These are phyloP conservation scores for Tephrocybe sp. DNA, from an alignment of 768 basidiomycete species.

Conservation along the genomic window DNA sequence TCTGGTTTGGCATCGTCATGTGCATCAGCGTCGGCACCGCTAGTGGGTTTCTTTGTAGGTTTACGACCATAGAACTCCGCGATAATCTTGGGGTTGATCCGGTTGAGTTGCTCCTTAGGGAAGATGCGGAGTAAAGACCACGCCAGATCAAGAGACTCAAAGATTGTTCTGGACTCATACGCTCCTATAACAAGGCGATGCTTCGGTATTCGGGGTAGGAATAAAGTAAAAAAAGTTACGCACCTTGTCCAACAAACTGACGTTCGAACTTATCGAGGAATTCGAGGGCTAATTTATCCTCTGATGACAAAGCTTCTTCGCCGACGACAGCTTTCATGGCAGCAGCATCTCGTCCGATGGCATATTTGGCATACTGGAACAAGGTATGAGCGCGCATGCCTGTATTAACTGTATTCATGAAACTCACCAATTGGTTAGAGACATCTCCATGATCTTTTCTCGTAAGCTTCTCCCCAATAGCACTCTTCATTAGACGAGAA, in stretches of 20 bases:
- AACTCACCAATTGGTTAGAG: constrained; percentile 91
- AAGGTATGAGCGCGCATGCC: constrained; percentile 8
- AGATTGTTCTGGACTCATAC: constrained; percentile 94
- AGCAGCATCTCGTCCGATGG: constrained; percentile 95
- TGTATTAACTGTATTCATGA: constrained; percentile 7
- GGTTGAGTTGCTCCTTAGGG: constrained; percentile 98
- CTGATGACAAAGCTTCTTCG: constrained; percentile 92
- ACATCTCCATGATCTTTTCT: constrained; percentile 99
- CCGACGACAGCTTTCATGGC: constrained; percentile 99
- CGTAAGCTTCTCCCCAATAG: constrained; percentile 96
- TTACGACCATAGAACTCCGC: constrained; percentile 92
- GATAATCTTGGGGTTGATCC: constrained; percentile 96
- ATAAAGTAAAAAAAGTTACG: constrained; percentile 20
- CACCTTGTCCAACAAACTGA: constrained; percentile 96
- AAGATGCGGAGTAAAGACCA: constrained; percentile 97
- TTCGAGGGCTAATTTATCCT: constrained; percentile 96
- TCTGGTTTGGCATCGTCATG: constrained; percentile 36
- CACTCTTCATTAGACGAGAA: constrained; percentile 99
- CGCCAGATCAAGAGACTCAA: constrained; percentile 95
- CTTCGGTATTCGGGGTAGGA: constrained; percentile 13
- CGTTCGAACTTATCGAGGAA: constrained; percentile 98
- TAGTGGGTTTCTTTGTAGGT: constrained; percentile 60
- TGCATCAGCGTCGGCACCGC: constrained; percentile 48
- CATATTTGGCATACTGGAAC: constrained; percentile 91
- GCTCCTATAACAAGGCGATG: constrained; percentile 51